A percentile compares a stretch with the other conserved stretches of the same genome.
Conservation (phyloP, 257 asterid species). For the Echites panduratus region DNA sequence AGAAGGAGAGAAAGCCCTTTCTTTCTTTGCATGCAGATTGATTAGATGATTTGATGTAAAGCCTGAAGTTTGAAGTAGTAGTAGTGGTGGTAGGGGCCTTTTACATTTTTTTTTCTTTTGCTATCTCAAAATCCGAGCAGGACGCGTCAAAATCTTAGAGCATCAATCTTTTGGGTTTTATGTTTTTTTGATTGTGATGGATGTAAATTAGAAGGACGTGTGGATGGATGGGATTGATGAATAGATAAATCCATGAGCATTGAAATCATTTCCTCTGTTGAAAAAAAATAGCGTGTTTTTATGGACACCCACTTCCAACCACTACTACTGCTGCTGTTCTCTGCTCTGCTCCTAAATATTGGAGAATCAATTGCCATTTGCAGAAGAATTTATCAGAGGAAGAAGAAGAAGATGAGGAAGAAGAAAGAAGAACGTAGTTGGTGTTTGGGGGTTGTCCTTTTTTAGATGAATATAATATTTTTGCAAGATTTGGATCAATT, state of each 20-base stretch:
- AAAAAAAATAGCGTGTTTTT: too few species aligned
- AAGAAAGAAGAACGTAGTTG: too few species aligned
- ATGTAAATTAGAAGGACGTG: slow-evolving; percentile 17
- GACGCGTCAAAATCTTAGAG: slow-evolving; percentile 38
- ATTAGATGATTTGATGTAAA: slow-evolving; percentile 61
- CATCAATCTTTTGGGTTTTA: slow-evolving; percentile 23
- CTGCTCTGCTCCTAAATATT: too few species aligned
- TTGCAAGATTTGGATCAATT: neutral
- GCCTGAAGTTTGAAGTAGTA: slow-evolving; percentile 28
- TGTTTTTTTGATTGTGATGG: slow-evolving; percentile 27
- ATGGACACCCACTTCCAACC: too few species aligned
- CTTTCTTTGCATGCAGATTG: slow-evolving; percentile 30
- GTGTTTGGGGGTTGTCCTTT: too few species aligned
- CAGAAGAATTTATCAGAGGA: too few species aligned
- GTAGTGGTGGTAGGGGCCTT: too few species aligned
- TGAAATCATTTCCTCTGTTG: slow-evolving; percentile 12
- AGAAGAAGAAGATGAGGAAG: too few species aligned
- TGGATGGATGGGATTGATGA: slow-evolving; percentile 46
- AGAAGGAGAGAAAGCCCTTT: neutral
- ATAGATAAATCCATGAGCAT: slow-evolving; percentile 47
- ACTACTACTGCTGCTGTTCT: too few species aligned
- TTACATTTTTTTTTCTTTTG: too few species aligned
- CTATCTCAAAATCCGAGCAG: slow-evolving; percentile 47
- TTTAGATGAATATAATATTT: neutral
- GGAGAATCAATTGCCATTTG: too few species aligned